Evolutionary conservation across 306 rosid genomes (phyloP), one percentile per base, ranked within the genome.

Genomic region (Castanea sativa): DNA sequence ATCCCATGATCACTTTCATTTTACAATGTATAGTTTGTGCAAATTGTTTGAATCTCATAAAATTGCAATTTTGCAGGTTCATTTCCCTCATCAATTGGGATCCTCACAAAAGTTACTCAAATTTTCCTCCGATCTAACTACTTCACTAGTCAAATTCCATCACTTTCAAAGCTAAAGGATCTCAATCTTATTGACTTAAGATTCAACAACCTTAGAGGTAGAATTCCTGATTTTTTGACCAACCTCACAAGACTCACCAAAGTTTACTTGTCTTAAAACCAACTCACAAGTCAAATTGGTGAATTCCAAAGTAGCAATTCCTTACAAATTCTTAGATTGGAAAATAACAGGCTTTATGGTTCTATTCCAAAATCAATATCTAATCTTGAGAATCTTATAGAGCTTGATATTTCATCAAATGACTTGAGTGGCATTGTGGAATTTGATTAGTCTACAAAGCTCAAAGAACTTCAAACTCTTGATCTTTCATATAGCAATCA

Each of bases 321-420:
- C 13, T 74, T 25, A 76, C 70, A 21, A 13, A 6, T 3, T 59
- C 20, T 41, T 30, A 19, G 20, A 6, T 25, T 49, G 10, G 53
- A 71, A 4, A 2, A 1, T 11, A 19, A 72, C 32, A 73, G 20
- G 30, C 71, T 72, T 12, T 7, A 38, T 38, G 84, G 83, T 2
- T 14, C 14, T 11, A 43, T 80, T 29, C 78, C 74, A 12, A 52
- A 58, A 10, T 83, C 86, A 9, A 13, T 86, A 15, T 86, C 33
- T 78, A 13, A 23, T 23, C 23, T 77, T 0, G 4, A n/a, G 14
- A 72, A 76, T 52, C 80, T 86, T 65, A 43, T 16, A 2, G 0
- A 0, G 0, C 41, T 86, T 14, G 0, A 0, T 0, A 21, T 84
- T 45, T 43, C 73, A 43, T 82, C 76, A 49, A 87, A 20, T 13